phyloP scores from a whole-genome alignment of 176 grass and related monocot genomes.

The Oryza meridionalis region DNA sequence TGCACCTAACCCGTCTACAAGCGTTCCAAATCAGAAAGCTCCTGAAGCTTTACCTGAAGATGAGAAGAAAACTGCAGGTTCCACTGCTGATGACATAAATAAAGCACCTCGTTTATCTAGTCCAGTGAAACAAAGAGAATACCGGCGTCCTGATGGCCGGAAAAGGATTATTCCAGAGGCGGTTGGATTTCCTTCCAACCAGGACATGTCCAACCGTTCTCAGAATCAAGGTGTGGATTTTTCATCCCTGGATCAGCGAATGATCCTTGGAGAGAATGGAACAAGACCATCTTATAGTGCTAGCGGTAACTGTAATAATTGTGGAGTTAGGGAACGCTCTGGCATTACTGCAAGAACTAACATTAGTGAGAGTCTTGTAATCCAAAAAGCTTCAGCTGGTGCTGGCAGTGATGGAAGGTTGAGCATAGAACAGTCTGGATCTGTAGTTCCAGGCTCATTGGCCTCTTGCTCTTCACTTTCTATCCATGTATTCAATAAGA shows the following conservation, averaged over 20 bases:
- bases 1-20: slow-evolving; percentile 43
- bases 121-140: slow-evolving; percentile 96
- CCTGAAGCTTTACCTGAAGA: slow-evolving; percentile 59
- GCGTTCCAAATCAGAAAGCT: slow-evolving; percentile 60
- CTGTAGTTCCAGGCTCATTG: slow-evolving; percentile 45
- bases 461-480: slow-evolving; percentile 48
- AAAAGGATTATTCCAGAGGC: slow-evolving; percentile 99
- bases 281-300: slow-evolving; percentile 57
- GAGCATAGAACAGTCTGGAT: slow-evolving; percentile 65
- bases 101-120: slow-evolving; percentile 67
- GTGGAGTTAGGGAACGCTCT: slow-evolving; percentile 63
- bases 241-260: slow-evolving; percentile 62
- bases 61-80: slow-evolving; percentile 56
- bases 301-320: slow-evolving; percentile 55
- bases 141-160: slow-evolving; percentile 88
- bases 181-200: slow-evolving; percentile 77
- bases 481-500: slow-evolving; percentile 63
- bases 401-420: slow-evolving; percentile 54
- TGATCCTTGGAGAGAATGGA: slow-evolving; percentile 50
- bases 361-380: slow-evolving; percentile 81
- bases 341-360: slow-evolving; percentile 81
- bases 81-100: slow-evolving; percentile 53
- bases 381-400: slow-evolving; percentile 66
- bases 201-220: slow-evolving; percentile 56
- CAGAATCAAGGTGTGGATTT: slow-evolving; percentile 67